Conservation (phyloP, 2,329 filamentous ascomycete species). For the Sclerotinia sclerotiorum region DNA sequence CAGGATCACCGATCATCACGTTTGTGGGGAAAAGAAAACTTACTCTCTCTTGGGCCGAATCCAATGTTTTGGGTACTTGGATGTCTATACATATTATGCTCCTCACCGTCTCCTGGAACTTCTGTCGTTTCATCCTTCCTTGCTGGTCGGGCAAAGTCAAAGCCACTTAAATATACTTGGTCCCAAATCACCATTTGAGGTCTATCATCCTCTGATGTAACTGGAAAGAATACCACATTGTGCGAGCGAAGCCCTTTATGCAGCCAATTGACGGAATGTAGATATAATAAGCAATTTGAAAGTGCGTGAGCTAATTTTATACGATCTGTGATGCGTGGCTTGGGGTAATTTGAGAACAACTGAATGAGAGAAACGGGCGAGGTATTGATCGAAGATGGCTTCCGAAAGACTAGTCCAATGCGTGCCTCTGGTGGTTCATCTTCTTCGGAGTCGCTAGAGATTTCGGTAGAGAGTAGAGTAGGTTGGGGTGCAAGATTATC, state of each 20-base stretch:
- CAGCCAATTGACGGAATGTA: slow-evolving; percentile 57
- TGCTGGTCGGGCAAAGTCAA: slow-evolving; percentile 55
- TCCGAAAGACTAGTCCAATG: slow-evolving; percentile 56
- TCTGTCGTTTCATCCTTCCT: slow-evolving; percentile 52
- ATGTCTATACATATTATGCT: slow-evolving; percentile 53
- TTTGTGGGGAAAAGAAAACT: neutral
- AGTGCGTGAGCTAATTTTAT: slow-evolving; percentile 53
- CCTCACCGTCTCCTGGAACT: slow-evolving; percentile 46
- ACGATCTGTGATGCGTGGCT: slow-evolving; percentile 53
- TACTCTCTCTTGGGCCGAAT: slow-evolving; percentile 26
- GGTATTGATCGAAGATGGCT: slow-evolving; percentile 44
- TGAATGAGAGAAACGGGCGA: slow-evolving; percentile 50
- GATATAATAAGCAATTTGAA: slow-evolving; percentile 53
- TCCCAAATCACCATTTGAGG: slow-evolving; percentile 41
- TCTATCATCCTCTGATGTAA: slow-evolving; percentile 15
- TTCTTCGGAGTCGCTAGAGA: slow-evolving; percentile 37
- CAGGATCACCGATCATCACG: neutral
- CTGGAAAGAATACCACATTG: slow-evolving; percentile 54
- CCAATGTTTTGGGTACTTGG: slow-evolving; percentile 36
- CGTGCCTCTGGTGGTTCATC: slow-evolving; percentile 47
- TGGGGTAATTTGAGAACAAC: slow-evolving; percentile 45
- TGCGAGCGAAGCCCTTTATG: slow-evolving; percentile 57
- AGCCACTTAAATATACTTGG: slow-evolving; percentile 51
- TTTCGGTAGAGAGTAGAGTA: slow-evolving; percentile 14
- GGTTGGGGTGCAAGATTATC: slow-evolving; percentile 42